Evolutionary conservation across 2,329 filamentous ascomycete genomes (phyloP).

Genomic region (Daldinia eschscholtzii): DNA sequence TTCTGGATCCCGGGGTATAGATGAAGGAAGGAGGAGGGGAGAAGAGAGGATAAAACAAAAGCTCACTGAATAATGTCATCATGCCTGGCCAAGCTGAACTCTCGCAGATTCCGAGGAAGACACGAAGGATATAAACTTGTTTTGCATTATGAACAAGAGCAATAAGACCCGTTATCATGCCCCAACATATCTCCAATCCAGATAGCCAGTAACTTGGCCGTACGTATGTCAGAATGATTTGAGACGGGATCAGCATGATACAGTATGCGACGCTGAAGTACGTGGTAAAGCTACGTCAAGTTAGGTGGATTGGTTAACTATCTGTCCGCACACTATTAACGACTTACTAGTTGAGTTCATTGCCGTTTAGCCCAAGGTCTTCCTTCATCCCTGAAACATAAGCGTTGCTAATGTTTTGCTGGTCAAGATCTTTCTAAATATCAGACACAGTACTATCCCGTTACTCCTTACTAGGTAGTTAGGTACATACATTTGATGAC

Average conservation of each 20-base stretch:
- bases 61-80: constrained; percentile 58
- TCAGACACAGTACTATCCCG: constrained; percentile 8
- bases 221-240: constrained; percentile 55
- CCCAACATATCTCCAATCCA: constrained; percentile 54
- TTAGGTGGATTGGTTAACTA: not conserved
- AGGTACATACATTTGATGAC: constrained; percentile 46
- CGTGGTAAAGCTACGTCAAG: constrained; percentile 49
- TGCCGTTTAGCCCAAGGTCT: constrained; percentile 49
- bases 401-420: constrained; percentile 53
- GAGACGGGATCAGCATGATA: constrained; percentile 54
- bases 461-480: not conserved
- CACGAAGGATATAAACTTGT: constrained; percentile 56
- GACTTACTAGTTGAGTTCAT: constrained; percentile 49
- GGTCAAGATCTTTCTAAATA: constrained; percentile 52
- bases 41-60: not conserved
- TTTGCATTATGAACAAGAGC: constrained; percentile 51
- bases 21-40: not conserved
- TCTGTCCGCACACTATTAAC: too few species aligned
- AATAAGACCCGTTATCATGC: constrained; percentile 52
- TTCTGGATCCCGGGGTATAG: not conserved
- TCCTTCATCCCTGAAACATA: constrained; percentile 56
- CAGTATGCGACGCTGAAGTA: constrained; percentile 55
- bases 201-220: constrained; percentile 54
- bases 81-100: constrained; percentile 59
- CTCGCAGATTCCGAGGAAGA: constrained; percentile 57